phyloP scores from a whole-genome alignment of 768 basidiomycete genomes.

The Kwoniella sp. region DNA sequence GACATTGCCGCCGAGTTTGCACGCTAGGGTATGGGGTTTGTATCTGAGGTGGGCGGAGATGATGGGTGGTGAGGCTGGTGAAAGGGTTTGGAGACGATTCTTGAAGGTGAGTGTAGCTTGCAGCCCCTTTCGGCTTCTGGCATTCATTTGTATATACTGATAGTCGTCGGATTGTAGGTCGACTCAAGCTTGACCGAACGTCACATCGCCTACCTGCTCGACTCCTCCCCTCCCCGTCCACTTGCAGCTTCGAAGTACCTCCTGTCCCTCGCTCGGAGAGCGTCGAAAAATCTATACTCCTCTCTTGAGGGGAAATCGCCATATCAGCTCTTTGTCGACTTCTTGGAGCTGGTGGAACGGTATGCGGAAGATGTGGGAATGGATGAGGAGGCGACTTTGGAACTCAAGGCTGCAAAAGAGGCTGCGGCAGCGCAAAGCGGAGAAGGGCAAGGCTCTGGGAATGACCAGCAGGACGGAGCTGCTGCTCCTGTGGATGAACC shows the following conservation, averaged over 20 bases:
- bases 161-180: conserved; percentile 38
- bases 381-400: conserved; percentile 72
- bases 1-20: conserved; percentile 88
- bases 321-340: conserved; percentile 89
- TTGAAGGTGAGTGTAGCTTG: conserved; percentile 66
- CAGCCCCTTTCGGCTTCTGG: no score
- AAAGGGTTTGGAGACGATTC: conserved; percentile 79
- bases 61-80: conserved; percentile 65
- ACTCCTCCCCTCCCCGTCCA: conserved; percentile 74
- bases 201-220: conserved; percentile 59
- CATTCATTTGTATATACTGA: not conserved
- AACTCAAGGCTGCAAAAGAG: conserved; percentile 59
- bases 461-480: conserved; percentile 55
- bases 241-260: conserved; percentile 92
- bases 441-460: conserved; percentile 58
- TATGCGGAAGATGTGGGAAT: conserved; percentile 91
- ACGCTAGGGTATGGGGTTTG: conserved; percentile 86
- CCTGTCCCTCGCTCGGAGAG: conserved; percentile 78
- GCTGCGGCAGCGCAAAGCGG: conserved; percentile 48
- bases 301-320: conserved; percentile 93
- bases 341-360: conserved; percentile 85
- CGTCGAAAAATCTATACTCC: conserved; percentile 76
- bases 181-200: conserved; percentile 57
- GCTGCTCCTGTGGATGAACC: conserved; percentile 52
- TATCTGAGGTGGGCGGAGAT: conserved; percentile 91